Evolutionary conservation across 1,284 basidiomycete genomes (phyloP), one percentile per base, ranked within the genome.

Genomic region (Caloboletus inedulis): DNA sequence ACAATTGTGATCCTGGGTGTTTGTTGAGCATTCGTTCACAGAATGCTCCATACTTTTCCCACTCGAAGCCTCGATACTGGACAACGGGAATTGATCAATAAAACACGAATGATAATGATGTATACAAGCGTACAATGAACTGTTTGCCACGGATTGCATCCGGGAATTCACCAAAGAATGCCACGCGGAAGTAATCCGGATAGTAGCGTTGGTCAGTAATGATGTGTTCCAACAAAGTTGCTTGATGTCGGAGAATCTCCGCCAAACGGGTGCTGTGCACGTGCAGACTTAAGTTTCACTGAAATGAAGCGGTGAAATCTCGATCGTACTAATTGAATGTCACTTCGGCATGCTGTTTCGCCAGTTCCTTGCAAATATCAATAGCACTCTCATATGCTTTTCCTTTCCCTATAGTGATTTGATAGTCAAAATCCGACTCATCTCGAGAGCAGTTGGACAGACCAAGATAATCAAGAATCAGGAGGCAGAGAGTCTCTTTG

Each of bases 381-480:
- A 97, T 84, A 2, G 94, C 94, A 50, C 84, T 89, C 71, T 99
- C 96, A 84, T 94, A 98, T 4, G 96, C 94, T 65, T 96, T 94
- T 2, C 95, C 96, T 71, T 94, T 92, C 49, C 91, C 91, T 92
- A 58, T 33, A 45, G 53, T 51, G 4, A 43, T 25, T 36, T 33
- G 49, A 43, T 46, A 21, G 48, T 60, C 41, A 55, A 44, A 35
- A 52, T 14, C 25, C 6, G 14, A 21, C 7, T 44, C 44, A 36
- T 43, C 25, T 27, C n/a, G 21, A 47, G 18, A 33, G 1, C 7
- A 30, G 72, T 59, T 36, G 8, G n/a, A 48, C 77, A 56, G 57
- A 90, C 91, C 91, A 19, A 94, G 80, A 63, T 93, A 93, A 67
- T 94, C 91, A 37, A 95, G 76, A 55, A 92, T 92, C 51, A 94